Percentiles rank a stretch among this genome's conserved stretches.
Conservation (phyloP, 305 asterid species). For the Rubia occidens region DNA sequence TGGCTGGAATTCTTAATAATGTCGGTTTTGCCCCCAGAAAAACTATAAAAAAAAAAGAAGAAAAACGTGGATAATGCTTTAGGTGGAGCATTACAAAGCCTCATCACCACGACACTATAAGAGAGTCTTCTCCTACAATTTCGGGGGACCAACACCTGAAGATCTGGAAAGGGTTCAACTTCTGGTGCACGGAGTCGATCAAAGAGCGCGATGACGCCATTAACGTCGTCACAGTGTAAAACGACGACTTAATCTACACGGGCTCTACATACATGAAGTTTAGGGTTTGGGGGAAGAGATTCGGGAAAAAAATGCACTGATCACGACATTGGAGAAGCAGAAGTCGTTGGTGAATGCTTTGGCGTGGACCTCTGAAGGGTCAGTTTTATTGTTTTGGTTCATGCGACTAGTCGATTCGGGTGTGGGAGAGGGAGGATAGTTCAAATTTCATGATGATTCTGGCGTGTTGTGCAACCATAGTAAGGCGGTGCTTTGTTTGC, state of each 20-base stretch:
- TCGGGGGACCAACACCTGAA: slow-evolving; percentile 72
- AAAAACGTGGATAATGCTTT: slow-evolving; percentile 14
- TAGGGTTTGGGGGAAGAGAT: slow-evolving; percentile 43
- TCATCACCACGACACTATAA: slow-evolving; percentile 15
- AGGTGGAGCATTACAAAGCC: slow-evolving; percentile 70
- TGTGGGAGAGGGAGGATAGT: slow-evolving; percentile 83
- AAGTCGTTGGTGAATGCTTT: slow-evolving; percentile 74
- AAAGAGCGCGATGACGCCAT: slow-evolving; percentile 76
- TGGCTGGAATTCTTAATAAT: no score
- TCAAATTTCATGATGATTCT: slow-evolving; percentile 57
- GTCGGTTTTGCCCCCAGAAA: no score
- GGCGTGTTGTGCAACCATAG: slow-evolving; percentile 75
- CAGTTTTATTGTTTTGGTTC: slow-evolving; percentile 69
- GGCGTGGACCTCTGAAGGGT: slow-evolving; percentile 43
- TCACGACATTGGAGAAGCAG: slow-evolving; percentile 62
- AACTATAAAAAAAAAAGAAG: no score
- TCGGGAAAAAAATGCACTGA: slow-evolving; percentile 28
- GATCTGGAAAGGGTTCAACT: slow-evolving; percentile 34
- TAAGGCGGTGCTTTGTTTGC: slow-evolving; percentile 54
- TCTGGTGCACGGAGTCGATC: slow-evolving; percentile 43
- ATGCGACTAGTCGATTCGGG: slow-evolving; percentile 69
- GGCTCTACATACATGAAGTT: slow-evolving; percentile 67
- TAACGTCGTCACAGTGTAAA: slow-evolving; percentile 31
- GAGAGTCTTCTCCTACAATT: slow-evolving; percentile 24
- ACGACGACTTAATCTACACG: slow-evolving; percentile 44